Conservation (phyloP, 495 filamentous ascomycete species). For the Penicillium ucsense region DNA sequence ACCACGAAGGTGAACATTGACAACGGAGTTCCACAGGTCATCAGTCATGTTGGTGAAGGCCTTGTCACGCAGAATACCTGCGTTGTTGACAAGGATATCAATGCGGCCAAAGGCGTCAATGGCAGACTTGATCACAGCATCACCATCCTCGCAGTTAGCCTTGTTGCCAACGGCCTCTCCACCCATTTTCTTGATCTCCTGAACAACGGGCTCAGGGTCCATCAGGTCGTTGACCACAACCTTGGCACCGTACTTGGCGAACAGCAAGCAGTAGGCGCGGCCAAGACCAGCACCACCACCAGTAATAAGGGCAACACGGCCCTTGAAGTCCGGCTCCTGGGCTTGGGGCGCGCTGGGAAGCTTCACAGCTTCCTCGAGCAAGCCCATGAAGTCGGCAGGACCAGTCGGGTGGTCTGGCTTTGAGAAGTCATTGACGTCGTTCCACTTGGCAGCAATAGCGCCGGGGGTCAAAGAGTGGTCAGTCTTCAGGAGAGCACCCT, state of each 20-base stretch:
- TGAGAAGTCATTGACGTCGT: slow-evolving; percentile 78
- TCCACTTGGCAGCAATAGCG: slow-evolving; percentile 82
- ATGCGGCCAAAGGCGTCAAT: slow-evolving; percentile 92
- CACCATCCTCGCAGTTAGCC: slow-evolving; percentile 88
- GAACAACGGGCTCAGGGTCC: slow-evolving; percentile 85
- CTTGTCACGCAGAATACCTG: slow-evolving; percentile 95
- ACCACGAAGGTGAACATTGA: slow-evolving; percentile 86
- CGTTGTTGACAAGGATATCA: slow-evolving; percentile 94
- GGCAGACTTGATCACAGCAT: slow-evolving; percentile 80
- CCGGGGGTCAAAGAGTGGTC: slow-evolving; percentile 82
- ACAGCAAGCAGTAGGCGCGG: slow-evolving; percentile 83
- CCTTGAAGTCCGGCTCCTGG: slow-evolving; percentile 77
- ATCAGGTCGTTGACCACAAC: slow-evolving; percentile 93
- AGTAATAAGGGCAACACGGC: slow-evolving; percentile 84
- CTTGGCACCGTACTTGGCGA: slow-evolving; percentile 80
- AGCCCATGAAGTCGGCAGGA: slow-evolving; percentile 77
- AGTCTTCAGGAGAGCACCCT: slow-evolving; percentile 81
- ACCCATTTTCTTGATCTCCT: slow-evolving; percentile 83
- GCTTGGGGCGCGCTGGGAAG: slow-evolving; percentile 62
- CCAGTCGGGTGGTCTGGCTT: slow-evolving; percentile 75
- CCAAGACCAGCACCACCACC: slow-evolving; percentile 84
- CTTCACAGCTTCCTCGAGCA: slow-evolving; percentile 80
- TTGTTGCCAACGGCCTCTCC: slow-evolving; percentile 91
- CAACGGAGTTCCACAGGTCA: slow-evolving; percentile 82
- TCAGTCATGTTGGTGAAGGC: slow-evolving; percentile 98